Evolutionary conservation across 2,329 filamentous ascomycete genomes (phyloP).

Genomic region (Ophiostoma himal-ulmi): DNA sequence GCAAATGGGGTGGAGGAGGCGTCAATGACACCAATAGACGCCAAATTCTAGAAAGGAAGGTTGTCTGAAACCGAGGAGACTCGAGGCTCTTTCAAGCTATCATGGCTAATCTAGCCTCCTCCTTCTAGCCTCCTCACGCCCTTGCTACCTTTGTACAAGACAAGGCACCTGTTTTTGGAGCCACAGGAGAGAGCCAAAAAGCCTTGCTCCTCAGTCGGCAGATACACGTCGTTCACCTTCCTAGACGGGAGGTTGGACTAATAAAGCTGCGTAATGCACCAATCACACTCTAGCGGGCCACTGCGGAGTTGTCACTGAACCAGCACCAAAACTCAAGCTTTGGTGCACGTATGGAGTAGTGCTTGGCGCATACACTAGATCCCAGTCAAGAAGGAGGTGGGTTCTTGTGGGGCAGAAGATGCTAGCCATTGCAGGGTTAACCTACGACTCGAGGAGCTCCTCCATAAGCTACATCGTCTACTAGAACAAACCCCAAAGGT

Average conservation of each 20-base stretch:
- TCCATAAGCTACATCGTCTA: neutral
- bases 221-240: slow-evolving; percentile 17
- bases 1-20: neutral
- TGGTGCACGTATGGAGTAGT: neutral
- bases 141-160: neutral
- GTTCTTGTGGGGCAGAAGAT: neutral
- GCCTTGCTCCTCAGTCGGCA: neutral
- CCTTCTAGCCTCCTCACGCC: neutral
- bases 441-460: neutral
- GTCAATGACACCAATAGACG: neutral
- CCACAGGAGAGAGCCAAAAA: neutral
- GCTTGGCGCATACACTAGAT: slow-evolving; percentile 1
- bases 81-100: neutral
- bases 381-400: slow-evolving; percentile 8
- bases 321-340: neutral
- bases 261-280: slow-evolving; percentile 4
- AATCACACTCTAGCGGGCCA: neutral
- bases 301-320: neutral
- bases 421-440: neutral
- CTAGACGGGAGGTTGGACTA: slow-evolving; percentile 11
- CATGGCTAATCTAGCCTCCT: neutral
- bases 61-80: neutral
- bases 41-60: neutral
- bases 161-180: too few relatives aligned
- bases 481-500: neutral